Conservation (phyloP, 2,329 filamentous ascomycete genomes). For the Fusarium hostae region DNA sequence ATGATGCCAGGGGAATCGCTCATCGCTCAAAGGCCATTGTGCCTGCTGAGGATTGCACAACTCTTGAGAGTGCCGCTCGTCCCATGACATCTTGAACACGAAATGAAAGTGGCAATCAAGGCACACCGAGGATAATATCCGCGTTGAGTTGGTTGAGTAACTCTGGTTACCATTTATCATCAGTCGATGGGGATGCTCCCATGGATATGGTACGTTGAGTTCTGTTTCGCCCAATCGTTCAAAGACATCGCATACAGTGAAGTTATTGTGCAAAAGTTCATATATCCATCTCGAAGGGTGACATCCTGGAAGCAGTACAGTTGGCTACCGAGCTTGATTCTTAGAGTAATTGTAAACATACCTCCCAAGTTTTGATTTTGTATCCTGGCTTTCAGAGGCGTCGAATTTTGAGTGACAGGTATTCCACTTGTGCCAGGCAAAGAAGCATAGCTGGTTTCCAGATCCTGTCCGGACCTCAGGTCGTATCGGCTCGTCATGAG, state of each 20-base stretch:
- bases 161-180: slow-evolving; percentile 56
- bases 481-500: slow-evolving; percentile 47
- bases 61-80: slow-evolving; percentile 41
- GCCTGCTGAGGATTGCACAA: slow-evolving; percentile 49
- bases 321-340: slow-evolving; percentile 18
- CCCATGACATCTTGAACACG: slow-evolving; percentile 52
- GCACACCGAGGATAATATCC: slow-evolving; percentile 52
- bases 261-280: slow-evolving; percentile 53
- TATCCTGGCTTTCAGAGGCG: slow-evolving; percentile 48
- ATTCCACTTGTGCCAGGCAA: slow-evolving; percentile 48
- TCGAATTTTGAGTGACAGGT: slow-evolving; percentile 48
- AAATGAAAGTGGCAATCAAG: slow-evolving; percentile 57
- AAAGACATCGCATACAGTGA: slow-evolving; percentile 52
- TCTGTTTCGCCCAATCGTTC: slow-evolving; percentile 47
- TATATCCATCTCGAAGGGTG: slow-evolving; percentile 56
- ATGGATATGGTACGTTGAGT: slow-evolving; percentile 47
- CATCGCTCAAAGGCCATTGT: slow-evolving; percentile 51
- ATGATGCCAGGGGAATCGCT: slow-evolving; percentile 54
- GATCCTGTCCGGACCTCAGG: slow-evolving; percentile 44
- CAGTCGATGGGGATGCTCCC: slow-evolving; percentile 52
- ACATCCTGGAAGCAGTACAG: slow-evolving; percentile 43
- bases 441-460: slow-evolving; percentile 46
- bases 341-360: slow-evolving; percentile 22
- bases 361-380: slow-evolving; percentile 44
- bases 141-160: slow-evolving; percentile 41